Evolutionary conservation across 2,329 filamentous ascomycete genomes (phyloP), one percentile per base, ranked within the genome.

Genomic region (Cercospora sp.): DNA sequence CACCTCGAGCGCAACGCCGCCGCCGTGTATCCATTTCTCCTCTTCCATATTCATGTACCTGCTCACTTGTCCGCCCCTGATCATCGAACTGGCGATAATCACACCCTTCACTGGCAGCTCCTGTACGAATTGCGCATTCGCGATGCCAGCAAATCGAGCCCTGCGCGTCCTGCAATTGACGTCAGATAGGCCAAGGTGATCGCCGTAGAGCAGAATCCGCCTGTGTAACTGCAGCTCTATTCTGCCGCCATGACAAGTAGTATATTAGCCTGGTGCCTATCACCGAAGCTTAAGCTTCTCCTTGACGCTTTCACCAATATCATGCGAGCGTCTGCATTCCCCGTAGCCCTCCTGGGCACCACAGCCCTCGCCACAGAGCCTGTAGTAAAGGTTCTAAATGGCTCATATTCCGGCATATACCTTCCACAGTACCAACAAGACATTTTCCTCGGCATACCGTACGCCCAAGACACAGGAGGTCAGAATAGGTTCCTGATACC

Each of bases 401-500:
- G 82, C 26, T 79, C 80, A 0, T 76, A 80, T 53, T 67, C 73
- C 31, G 82, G 82, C 26, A 60, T 79, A 3, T 71, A 82, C 68
- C 78, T 78, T 4, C 63, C 72, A 13, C 75, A 78, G 42, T 83
- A 82, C 70, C 73, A 82, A 58, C 82, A 84, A 70, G 82, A 84
- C 63, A 74, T 80, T 60, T 84, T 83, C 72, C 78, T 84, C 20
- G 82, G 82, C 5, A 77, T 80, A 9, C 78, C 78, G 1, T 80
- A 75, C 63, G 78, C 78, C 18, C 77, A 79, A 57, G 75, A 77
- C 58, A 78, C 78, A 1, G 68, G 77, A 26, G 75, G 72, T 20
- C 68, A 75, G 18, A 71, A 78, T 20, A 70, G 78, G 10, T 80
- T 79, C 68, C 71, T 72, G 28, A 72, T 73, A 28, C 77, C 78